phyloP scores from a whole-genome alignment of 2,329 filamentous ascomycete genomes.

The Sporothrix brasiliensis region DNA sequence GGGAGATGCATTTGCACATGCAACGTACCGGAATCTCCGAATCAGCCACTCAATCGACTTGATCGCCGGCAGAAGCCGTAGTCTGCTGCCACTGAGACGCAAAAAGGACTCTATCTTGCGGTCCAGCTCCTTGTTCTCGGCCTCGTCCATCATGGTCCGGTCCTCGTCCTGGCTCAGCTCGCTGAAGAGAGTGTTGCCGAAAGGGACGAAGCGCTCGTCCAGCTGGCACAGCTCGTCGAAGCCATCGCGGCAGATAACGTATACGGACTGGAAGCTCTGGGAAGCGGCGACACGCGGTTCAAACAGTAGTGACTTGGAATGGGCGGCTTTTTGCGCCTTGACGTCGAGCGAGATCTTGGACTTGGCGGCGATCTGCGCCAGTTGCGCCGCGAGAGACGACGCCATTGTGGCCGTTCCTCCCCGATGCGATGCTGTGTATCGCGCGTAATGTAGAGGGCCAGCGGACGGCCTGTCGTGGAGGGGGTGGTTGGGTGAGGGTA shows the following conservation, averaged over 20 bases:
- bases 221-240: constrained; percentile 90
- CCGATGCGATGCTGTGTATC: neutral
- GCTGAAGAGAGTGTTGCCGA: constrained; percentile 81
- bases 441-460: neutral
- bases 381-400: constrained; percentile 83
- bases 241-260: constrained; percentile 81
- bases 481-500: neutral
- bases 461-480: neutral
- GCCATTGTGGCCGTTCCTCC: constrained; percentile 35
- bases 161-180: constrained; percentile 91
- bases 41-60: constrained; percentile 96
- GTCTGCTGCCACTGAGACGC: constrained; percentile 71
- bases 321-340: constrained; percentile 87
- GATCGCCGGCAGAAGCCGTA: constrained; percentile 83
- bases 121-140: constrained; percentile 82
- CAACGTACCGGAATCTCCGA: constrained; percentile 76
- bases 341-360: constrained; percentile 90
- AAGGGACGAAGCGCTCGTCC: constrained; percentile 76
- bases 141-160: constrained; percentile 76
- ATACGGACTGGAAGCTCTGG: constrained; percentile 89
- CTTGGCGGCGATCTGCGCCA: constrained; percentile 87
- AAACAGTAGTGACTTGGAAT: constrained; percentile 94
- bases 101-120: constrained; percentile 78
- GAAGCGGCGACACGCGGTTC: constrained; percentile 79
- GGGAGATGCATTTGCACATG: neutral